phyloP scores from a whole-genome alignment of 164 flowering plant species.

The Liquidambar formosana region DNA sequence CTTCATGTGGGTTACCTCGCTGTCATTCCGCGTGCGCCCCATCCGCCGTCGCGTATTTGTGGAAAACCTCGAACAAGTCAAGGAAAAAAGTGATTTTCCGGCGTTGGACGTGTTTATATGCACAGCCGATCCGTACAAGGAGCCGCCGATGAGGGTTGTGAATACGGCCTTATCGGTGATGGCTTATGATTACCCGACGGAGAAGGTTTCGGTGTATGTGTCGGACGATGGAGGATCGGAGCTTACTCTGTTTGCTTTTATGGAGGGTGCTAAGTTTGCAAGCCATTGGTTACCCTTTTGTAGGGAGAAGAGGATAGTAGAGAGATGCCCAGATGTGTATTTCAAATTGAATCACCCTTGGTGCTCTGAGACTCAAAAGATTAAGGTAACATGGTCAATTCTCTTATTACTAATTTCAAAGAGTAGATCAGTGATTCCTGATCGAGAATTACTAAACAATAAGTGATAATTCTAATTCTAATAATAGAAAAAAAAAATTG shows the following conservation, averaged over 20 bases:
- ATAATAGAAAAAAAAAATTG: too few species aligned
- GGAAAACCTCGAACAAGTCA: too few species aligned
- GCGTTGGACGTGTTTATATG: conserved; percentile 24
- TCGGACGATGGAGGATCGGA: conserved; percentile 23
- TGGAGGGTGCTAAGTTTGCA: conserved; percentile 22
- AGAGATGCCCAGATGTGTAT: conserved; percentile 19
- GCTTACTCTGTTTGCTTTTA: conserved; percentile 23
- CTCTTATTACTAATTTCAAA: too few species aligned
- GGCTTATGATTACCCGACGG: conserved; percentile 25
- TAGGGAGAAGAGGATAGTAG: conserved; percentile 3
- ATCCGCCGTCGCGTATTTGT: too few species aligned
- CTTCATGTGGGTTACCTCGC: too few species aligned
- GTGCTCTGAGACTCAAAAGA: neutral
- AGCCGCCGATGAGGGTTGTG: conserved; percentile 24
- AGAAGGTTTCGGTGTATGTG: conserved; percentile 24
- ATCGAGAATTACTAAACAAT: too few species aligned
- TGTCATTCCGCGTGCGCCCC: too few species aligned
- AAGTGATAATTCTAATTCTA: too few species aligned
- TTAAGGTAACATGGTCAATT: too few species aligned
- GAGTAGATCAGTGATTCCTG: too few species aligned
- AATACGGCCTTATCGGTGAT: conserved; percentile 26
- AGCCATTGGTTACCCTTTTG: conserved; percentile 25
- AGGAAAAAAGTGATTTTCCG: conserved; percentile 17
- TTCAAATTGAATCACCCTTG: conserved; percentile 3
- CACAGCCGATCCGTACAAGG: conserved; percentile 31